Evolutionary conservation across 2,329 filamentous ascomycete species (phyloP).

Genomic region (Penicillium glabrum): DNA sequence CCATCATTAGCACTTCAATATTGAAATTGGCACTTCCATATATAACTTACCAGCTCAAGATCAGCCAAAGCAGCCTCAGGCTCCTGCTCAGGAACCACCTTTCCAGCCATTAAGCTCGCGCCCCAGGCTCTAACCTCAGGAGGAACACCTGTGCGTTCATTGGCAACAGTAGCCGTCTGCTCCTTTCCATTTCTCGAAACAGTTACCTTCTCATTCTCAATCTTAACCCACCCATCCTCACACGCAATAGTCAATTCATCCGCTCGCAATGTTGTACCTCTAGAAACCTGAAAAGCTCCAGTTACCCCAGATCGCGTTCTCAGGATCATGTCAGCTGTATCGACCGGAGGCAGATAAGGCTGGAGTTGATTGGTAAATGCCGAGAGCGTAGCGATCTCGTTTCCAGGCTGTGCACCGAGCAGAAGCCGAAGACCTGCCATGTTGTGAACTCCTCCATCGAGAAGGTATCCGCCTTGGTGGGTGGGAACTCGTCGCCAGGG

Average conservation of each 20-base stretch:
- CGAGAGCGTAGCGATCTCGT: constrained; percentile 50
- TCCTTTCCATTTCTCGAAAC: background rate
- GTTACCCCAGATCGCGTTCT: constrained; percentile 55
- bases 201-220: constrained; percentile 6
- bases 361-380: constrained; percentile 59
- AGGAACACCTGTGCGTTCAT: constrained; percentile 6
- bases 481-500: constrained; percentile 67
- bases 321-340: constrained; percentile 63
- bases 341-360: constrained; percentile 62
- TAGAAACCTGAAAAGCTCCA: constrained; percentile 59
- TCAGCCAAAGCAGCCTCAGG: constrained; percentile 17
- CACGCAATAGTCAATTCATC: constrained; percentile 10
- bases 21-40: background rate
- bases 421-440: constrained; percentile 63
- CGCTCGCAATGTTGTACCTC: constrained; percentile 39
- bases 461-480: constrained; percentile 73
- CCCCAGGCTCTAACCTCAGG: constrained; percentile 10
- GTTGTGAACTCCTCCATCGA: constrained; percentile 75
- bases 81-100: constrained; percentile 6
- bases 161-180: constrained; percentile 1
- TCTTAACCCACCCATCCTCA: constrained; percentile 42
- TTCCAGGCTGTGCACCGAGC: constrained; percentile 34
- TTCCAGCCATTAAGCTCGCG: constrained; percentile 4
- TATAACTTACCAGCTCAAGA: constrained; percentile 12
- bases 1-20: background rate